These are phyloP conservation scores for Linum usitatissimum DNA, from an alignment of 345 rosid genomes.

Conservation along the genomic window DNA sequence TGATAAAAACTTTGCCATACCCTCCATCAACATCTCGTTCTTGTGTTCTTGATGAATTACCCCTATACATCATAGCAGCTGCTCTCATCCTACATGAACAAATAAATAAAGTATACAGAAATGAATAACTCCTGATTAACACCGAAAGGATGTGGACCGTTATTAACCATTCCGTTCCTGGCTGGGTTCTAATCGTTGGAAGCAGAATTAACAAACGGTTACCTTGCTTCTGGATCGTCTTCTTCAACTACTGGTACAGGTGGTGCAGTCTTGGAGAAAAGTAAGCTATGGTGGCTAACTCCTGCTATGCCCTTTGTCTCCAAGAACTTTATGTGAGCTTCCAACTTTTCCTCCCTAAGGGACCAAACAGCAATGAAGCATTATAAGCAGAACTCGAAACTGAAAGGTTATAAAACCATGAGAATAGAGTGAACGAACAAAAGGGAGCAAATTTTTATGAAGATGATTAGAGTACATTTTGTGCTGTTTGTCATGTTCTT, in stretches of 20 bases:
- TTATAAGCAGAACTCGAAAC: neutral
- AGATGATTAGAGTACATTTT: slow-evolving; percentile 36
- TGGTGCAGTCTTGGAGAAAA: slow-evolving; percentile 81
- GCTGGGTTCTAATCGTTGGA: neutral
- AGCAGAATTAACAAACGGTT: neutral
- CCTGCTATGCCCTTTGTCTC: slow-evolving; percentile 87
- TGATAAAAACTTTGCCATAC: slow-evolving; percentile 23
- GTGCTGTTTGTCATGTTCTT: slow-evolving; percentile 71
- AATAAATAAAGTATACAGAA: neutral
- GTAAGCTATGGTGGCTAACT: slow-evolving; percentile 87
- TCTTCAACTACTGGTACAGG: slow-evolving; percentile 47
- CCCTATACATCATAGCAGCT: slow-evolving; percentile 19
- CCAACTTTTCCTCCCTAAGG: slow-evolving; percentile 52
- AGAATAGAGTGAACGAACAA: neutral
- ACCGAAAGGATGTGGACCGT: too few relatives aligned
- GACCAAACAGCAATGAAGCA: slow-evolving; percentile 1
- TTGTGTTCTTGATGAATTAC: slow-evolving; percentile 35
- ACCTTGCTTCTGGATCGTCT: slow-evolving; percentile 60
- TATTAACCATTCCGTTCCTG: too few relatives aligned
- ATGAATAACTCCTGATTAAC: too few relatives aligned
- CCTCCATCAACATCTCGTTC: slow-evolving; percentile 42
- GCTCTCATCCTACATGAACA: slow-evolving; percentile 35
- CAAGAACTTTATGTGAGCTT: slow-evolving; percentile 53
- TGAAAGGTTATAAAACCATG: neutral
- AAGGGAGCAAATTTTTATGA: neutral